phyloP scores from a whole-genome alignment of 1,284 basidiomycete genomes.

The Leccinum subrobustum region DNA sequence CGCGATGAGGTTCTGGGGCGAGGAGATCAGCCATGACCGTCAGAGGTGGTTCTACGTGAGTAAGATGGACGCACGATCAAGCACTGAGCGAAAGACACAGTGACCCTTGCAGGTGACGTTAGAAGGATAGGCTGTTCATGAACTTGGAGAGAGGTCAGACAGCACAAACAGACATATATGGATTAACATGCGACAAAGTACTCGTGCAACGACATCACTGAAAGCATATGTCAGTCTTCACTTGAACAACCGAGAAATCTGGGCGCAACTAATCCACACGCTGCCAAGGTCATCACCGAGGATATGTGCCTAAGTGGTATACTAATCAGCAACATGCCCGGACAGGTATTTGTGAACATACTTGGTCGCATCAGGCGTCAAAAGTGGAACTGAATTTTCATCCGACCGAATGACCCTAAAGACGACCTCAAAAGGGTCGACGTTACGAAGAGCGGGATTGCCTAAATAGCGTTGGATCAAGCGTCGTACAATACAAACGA shows the following conservation, averaged over 20 bases:
- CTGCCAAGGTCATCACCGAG: constrained; percentile 47
- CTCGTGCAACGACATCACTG: too few species aligned
- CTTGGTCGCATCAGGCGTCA: constrained; percentile 80
- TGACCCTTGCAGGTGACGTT: background rate
- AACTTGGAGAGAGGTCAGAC: too few species aligned
- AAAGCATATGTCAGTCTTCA: too few species aligned
- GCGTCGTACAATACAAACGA: background rate
- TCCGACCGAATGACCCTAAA: constrained; percentile 75
- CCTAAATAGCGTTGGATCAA: constrained; percentile 47
- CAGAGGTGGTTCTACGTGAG: too few species aligned
- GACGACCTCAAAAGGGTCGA: constrained; percentile 84
- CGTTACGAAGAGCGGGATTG: constrained; percentile 96
- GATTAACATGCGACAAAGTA: too few species aligned
- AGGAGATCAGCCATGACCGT: too few species aligned
- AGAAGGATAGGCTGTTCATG: constrained; percentile 66
- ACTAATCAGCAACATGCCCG: too few species aligned
- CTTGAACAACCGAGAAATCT: too few species aligned
- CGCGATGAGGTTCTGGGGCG: background rate
- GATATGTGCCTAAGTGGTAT: too few species aligned
- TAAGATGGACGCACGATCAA: background rate
- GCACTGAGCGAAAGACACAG: background rate
- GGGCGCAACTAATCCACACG: constrained; percentile 28
- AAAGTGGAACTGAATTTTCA: constrained; percentile 53
- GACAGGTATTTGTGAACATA: constrained; percentile 27
- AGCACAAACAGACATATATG: too few species aligned